A percentile compares a stretch with the other conserved stretches of the same genome.
These are phyloP conservation scores for Byssoonygena ceratinophila DNA, from an alignment of 2,329 filamentous ascomycete genomes.

Conservation along the genomic window DNA sequence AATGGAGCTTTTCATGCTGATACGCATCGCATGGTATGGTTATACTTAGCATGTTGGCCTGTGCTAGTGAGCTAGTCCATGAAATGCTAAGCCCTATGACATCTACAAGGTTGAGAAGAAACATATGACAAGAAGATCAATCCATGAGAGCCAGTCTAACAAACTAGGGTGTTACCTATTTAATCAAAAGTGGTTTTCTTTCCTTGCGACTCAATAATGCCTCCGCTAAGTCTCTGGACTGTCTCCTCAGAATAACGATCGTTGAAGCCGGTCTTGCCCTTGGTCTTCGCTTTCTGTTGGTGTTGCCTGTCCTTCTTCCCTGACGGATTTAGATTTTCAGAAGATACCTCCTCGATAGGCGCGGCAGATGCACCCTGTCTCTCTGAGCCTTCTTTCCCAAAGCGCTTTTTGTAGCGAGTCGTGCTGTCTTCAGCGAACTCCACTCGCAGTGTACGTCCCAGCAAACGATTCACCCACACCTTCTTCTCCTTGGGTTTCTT, in stretches of 20 bases:
- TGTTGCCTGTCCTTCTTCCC: slow-evolving; percentile 23
- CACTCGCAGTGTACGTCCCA: slow-evolving; percentile 70
- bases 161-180: not conserved
- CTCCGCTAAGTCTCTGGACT: slow-evolving; percentile 59
- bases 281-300: slow-evolving; percentile 22
- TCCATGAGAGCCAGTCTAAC: not conserved
- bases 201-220: slow-evolving; percentile 65
- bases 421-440: slow-evolving; percentile 91
- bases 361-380: slow-evolving; percentile 25
- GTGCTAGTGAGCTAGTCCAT: too few species aligned
- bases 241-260: slow-evolving; percentile 41
- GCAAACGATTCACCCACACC: slow-evolving; percentile 77
- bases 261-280: slow-evolving; percentile 23
- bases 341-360: slow-evolving; percentile 13
- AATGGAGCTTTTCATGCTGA: too few species aligned
- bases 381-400: slow-evolving; percentile 56
- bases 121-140: too few species aligned
- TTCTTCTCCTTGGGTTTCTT: slow-evolving; percentile 49
- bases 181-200: slow-evolving; percentile 76
- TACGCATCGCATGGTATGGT: too few species aligned
- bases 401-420: slow-evolving; percentile 85
- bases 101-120: too few species aligned
- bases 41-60: too few species aligned
- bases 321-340: not conserved
- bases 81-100: too few species aligned